Evolutionary conservation across 768 basidiomycete genomes (phyloP).

Genomic region (Lentinula raphanica): DNA sequence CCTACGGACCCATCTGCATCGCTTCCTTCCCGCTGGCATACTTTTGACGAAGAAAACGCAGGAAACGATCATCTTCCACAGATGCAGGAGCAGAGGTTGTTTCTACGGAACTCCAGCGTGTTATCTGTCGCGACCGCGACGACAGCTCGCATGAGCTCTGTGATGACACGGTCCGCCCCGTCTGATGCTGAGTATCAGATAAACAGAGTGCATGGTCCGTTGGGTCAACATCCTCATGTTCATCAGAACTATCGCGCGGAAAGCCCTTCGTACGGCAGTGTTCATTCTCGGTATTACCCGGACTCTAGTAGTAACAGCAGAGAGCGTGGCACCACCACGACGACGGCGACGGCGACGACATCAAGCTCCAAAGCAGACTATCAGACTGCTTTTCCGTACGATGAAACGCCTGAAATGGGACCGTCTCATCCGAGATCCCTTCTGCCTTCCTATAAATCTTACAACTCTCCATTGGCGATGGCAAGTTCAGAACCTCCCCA

Average conservation of each 20-base stretch:
- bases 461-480: not conserved
- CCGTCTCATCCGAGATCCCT: not conserved
- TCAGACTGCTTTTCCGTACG: not conserved
- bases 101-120: not conserved
- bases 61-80: not conserved
- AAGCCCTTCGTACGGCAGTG: not conserved
- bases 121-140: not conserved
- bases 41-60: too few relatives aligned
- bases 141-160: not conserved
- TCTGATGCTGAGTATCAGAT: not conserved
- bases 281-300: not conserved
- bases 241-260: not conserved
- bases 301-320: not conserved
- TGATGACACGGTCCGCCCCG: not conserved
- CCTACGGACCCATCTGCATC: too few relatives aligned
- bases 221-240: not conserved
- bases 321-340: too few relatives aligned
- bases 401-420: not conserved
- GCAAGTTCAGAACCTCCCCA: not conserved
- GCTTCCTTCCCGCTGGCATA: too few relatives aligned
- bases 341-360: not conserved
- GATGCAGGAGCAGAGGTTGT: not conserved
- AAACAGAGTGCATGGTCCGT: not conserved
- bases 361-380: not conserved
- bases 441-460: not conserved